Conservation (phyloP, 345 rosid species). For the Euclidium syriacum region DNA sequence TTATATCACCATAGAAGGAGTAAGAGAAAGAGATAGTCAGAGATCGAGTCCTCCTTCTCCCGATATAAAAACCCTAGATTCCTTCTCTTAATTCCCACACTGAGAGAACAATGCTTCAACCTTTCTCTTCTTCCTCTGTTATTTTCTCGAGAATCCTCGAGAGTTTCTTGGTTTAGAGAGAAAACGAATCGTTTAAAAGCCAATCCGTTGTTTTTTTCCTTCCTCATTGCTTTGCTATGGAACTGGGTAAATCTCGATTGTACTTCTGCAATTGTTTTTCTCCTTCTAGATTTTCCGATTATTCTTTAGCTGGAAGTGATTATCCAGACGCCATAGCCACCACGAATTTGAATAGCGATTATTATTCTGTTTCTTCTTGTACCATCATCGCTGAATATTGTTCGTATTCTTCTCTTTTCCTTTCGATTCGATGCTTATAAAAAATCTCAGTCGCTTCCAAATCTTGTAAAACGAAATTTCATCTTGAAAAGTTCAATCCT, state of each 20-base stretch:
- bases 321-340: constrained; percentile 37
- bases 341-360: constrained; percentile 8
- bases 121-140: constrained; percentile 12
- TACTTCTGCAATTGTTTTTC: constrained; percentile 19
- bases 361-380: constrained; percentile 1
- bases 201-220: neutral
- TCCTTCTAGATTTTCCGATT: constrained; percentile 26
- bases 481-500: neutral
- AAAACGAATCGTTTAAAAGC: neutral
- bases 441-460: neutral
- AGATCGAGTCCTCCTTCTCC: constrained; percentile 17
- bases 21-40: constrained; percentile 1
- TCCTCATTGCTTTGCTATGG: constrained; percentile 37
- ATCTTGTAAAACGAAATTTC: neutral
- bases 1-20: constrained; percentile 10
- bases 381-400: constrained; percentile 1
- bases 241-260: constrained; percentile 42
- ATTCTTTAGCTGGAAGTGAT: constrained; percentile 38
- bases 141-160: constrained; percentile 11
- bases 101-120: constrained; percentile 24
- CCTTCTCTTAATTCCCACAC: constrained; percentile 17
- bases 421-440: constrained; percentile 12
- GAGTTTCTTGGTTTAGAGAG: neutral
- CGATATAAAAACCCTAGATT: constrained; percentile 9
- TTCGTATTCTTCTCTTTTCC: constrained; percentile 6